Base-by-base conservation (phyloP, 2,329 filamentous ascomycete species). In the Verticillium dahliae region DNA sequence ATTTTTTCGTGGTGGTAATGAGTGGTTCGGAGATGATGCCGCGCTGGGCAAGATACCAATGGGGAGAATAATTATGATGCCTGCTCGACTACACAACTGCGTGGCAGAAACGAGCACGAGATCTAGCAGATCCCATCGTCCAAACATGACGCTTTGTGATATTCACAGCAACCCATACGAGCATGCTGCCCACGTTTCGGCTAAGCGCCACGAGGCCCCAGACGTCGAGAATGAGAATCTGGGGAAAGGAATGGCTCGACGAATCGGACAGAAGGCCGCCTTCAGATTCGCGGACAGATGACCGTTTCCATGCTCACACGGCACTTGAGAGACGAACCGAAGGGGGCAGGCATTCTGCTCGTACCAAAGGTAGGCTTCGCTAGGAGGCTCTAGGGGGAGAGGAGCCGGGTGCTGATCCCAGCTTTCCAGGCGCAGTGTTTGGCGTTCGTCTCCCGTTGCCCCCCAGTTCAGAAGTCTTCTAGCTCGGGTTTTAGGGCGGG, bases 221-320 rank as follows among this genome's bases (percentile, higher is more conserved):
- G 2, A 52, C 22, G n/a, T 22, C 18, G 15, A 22, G 5, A 18
- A 52, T 18, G 15, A 22, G 5, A 18, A 52, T 18, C 39, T 52
- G 45, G 45, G 18, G n/a, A 22, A n/a, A 6, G 9, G 34, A n/a
- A 6, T 34, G 13, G 41, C 10, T 6, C n/a, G 15, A 6, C 57
- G 27, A n/a, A 14, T 31, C 60, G 62, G 59, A 33, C 10, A 57
- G 33, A 61, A 61, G 54, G 34, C 62, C 62, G 61, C 57, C 37
- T 18, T 1, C 6, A 27, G 15, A 4, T 41, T 13, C 27, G 45
- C 63, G 63, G 61, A 58, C 14, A 22, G 13, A 60, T 61, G 15
- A 11, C 63, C 63, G 63, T 35, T 2, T 31, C 27, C 27, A 31
- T 31, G 27, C 27, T 31, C 27, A 31, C 14, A 13, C 22, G 7